Percentiles rank a stretch among this genome's conserved stretches.
phyloP scores from a whole-genome alignment of 2,329 filamentous ascomycete species.

The Kalaharituber pfeilii region DNA sequence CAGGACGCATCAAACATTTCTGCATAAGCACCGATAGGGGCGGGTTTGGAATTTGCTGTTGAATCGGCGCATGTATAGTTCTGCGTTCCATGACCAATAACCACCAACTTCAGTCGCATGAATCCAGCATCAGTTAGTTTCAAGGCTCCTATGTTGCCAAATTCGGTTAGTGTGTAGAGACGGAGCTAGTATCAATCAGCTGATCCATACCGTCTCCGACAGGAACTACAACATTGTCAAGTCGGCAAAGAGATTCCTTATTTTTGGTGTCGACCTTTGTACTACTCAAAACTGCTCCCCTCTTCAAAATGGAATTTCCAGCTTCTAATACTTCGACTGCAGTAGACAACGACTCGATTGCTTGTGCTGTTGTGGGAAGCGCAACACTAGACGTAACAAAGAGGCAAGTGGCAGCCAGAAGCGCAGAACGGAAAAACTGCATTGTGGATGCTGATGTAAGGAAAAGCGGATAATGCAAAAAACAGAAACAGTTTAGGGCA shows the following conservation, averaged over 20 bases:
- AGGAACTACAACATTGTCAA: background rate
- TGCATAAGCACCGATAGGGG: constrained; percentile 55
- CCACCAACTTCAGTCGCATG: constrained; percentile 49
- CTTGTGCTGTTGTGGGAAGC: background rate
- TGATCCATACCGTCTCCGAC: background rate
- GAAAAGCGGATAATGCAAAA: too few species aligned
- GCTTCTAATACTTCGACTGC: background rate
- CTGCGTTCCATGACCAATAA: constrained; percentile 72
- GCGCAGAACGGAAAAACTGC: background rate
- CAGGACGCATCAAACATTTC: constrained; percentile 80
- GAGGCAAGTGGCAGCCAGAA: background rate
- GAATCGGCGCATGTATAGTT: constrained; percentile 70
- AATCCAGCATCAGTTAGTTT: background rate
- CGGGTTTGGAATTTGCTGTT: constrained; percentile 41
- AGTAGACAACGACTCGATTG: background rate
- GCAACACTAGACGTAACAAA: background rate
- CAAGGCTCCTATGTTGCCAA: background rate
- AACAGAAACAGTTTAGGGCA: too few species aligned
- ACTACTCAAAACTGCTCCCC: background rate
- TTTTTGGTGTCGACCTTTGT: background rate
- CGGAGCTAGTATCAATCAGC: background rate
- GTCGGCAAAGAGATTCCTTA: background rate
- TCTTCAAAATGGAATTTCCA: background rate
- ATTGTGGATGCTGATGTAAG: background rate
- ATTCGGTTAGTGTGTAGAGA: background rate